Conservation (phyloP, 2,329 filamentous ascomycete species). For the Fusarium pseudoanthophilum region DNA sequence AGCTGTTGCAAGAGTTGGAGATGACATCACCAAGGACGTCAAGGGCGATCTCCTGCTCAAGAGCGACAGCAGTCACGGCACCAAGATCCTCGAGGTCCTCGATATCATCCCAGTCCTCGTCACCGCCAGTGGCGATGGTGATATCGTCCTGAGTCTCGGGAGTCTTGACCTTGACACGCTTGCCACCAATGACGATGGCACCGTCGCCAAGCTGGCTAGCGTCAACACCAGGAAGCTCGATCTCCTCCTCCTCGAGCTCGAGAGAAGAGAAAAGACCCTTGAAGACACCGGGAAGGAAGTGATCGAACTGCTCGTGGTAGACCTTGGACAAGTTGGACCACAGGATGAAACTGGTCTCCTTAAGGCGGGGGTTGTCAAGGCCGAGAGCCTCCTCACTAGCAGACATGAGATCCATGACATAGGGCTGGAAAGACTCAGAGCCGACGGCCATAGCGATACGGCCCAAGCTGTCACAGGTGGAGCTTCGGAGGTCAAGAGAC, state of each 20-base stretch:
- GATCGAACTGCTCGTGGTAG: slow-evolving; percentile 84
- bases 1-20: slow-evolving; percentile 82
- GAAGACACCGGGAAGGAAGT: slow-evolving; percentile 82
- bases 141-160: slow-evolving; percentile 66
- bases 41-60: slow-evolving; percentile 97
- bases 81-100: slow-evolving; percentile 86
- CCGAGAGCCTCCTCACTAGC: slow-evolving; percentile 91
- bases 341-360: slow-evolving; percentile 96
- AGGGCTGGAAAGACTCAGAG: slow-evolving; percentile 86
- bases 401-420: slow-evolving; percentile 89
- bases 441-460: slow-evolving; percentile 93
- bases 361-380: slow-evolving; percentile 88
- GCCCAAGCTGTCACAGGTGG: slow-evolving; percentile 91
- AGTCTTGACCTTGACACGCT: slow-evolving; percentile 82
- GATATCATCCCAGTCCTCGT: slow-evolving; percentile 66
- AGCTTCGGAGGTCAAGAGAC: slow-evolving; percentile 87
- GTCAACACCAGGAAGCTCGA: slow-evolving; percentile 74
- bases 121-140: slow-evolving; percentile 65
- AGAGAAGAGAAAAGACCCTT: slow-evolving; percentile 85
- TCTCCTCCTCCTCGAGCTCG: slow-evolving; percentile 88
- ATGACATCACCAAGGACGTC: slow-evolving; percentile 95
- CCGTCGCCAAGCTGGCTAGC: slow-evolving; percentile 74
- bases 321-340: slow-evolving; percentile 96
- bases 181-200: slow-evolving; percentile 80
- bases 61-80: slow-evolving; percentile 86